Conservation (phyloP, 805 yeast species). For the Saturnispora gosingensis region DNA sequence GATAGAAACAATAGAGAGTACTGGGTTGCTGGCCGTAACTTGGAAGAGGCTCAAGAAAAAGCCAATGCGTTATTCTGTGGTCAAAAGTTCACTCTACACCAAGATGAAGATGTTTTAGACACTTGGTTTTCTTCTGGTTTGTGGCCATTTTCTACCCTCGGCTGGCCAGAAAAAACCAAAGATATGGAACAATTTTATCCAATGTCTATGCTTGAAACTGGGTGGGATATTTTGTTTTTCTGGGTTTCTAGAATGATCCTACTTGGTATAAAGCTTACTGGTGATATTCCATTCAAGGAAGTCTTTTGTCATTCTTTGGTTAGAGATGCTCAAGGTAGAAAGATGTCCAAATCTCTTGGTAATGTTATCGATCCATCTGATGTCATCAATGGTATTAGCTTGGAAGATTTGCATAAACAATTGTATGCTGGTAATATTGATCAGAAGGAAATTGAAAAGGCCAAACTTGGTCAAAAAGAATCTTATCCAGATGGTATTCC, state of each 20-base stretch:
- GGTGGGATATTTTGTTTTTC: constrained; percentile 98
- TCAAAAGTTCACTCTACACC: constrained; percentile 64
- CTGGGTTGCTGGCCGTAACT: constrained; percentile 87
- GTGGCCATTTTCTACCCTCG: constrained; percentile 95
- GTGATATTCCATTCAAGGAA: constrained; percentile 86
- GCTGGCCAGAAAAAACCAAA: constrained; percentile 77
- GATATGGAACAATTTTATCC: constrained; percentile 81
- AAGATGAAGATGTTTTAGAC: constrained; percentile 97
- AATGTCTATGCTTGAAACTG: constrained; percentile 91
- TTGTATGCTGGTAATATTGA: constrained; percentile 77
- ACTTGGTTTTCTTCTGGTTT: constrained; percentile 98
- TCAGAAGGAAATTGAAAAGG: constrained; percentile 78
- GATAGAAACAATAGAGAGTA: constrained; percentile 52
- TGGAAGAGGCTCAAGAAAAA: constrained; percentile 77
- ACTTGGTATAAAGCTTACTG: constrained; percentile 83
- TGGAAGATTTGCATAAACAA: constrained; percentile 72
- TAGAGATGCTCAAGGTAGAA: constrained; percentile 98
- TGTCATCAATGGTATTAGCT: constrained; percentile 80
- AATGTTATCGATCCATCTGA: constrained; percentile 95
- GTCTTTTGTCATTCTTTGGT: constrained; percentile 98
- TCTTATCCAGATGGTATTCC: constrained; percentile 97
- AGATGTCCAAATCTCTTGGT: constrained; percentile 97
- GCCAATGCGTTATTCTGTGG: constrained; percentile 69
- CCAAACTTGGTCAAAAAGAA: constrained; percentile 76
- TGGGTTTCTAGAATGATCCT: constrained; percentile 98